These are phyloP conservation scores for Jackrogersella minutella DNA, from an alignment of 495 filamentous ascomycete species.

Conservation along the genomic window DNA sequence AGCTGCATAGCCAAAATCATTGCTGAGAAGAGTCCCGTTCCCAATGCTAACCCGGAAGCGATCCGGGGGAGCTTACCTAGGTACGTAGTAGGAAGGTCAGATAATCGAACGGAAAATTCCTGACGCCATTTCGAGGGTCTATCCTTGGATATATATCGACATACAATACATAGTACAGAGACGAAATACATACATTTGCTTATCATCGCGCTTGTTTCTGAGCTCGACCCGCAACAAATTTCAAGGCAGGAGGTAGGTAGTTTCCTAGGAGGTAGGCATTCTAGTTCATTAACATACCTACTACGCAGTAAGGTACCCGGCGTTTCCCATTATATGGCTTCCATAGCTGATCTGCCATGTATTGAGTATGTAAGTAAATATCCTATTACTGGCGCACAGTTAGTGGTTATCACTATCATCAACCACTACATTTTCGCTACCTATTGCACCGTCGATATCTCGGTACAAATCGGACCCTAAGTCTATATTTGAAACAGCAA, in stretches of 20 bases:
- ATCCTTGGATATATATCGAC: too few species aligned
- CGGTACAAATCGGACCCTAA: conserved; percentile 7
- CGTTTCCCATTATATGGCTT: too few species aligned
- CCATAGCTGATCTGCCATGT: too few species aligned
- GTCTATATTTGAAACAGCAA: conserved; percentile 9
- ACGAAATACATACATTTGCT: too few species aligned
- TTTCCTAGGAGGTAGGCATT: too few species aligned
- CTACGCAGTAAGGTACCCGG: not conserved
- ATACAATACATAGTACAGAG: too few species aligned
- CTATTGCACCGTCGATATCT: not conserved
- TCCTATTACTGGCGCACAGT: not conserved
- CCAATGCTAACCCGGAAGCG: not conserved
- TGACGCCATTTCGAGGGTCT: conserved; percentile 20
- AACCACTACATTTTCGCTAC: not conserved
- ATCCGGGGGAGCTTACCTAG: conserved; percentile 19
- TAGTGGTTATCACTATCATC: not conserved
- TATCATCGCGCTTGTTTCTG: not conserved
- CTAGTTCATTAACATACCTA: too few species aligned
- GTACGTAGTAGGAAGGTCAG: not conserved
- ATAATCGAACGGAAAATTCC: conserved; percentile 15
- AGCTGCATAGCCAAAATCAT: conserved; percentile 16
- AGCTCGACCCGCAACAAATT: not conserved
- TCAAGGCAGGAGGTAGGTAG: not conserved
- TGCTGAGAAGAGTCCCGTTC: conserved; percentile 11
- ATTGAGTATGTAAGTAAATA: too few species aligned